phyloP scores from a whole-genome alignment of 1,284 basidiomycete species.

The Earliella scabrosa region DNA sequence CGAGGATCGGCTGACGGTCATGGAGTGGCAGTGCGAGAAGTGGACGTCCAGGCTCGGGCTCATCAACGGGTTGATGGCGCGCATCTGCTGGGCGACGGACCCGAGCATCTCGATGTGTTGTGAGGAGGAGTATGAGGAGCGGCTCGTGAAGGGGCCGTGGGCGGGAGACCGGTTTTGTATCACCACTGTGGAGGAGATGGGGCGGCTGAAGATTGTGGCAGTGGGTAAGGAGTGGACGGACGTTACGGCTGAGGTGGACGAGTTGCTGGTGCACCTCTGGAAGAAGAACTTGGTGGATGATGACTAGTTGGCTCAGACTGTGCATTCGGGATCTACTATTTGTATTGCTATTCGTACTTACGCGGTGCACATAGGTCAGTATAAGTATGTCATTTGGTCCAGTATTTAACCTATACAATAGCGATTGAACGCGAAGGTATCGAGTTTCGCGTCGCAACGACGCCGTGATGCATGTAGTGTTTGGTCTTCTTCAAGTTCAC shows the following conservation, averaged over 20 bases:
- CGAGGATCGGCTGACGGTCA: background rate
- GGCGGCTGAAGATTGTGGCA: background rate
- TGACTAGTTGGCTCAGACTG: no score
- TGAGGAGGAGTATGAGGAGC: background rate
- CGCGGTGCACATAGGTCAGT: no score
- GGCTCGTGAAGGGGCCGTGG: slow-evolving; percentile 21
- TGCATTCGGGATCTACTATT: no score
- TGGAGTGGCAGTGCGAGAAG: background rate
- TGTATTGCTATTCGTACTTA: no score
- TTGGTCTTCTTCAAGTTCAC: no score
- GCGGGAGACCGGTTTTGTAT: slow-evolving; percentile 38
- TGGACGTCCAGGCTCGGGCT: background rate
- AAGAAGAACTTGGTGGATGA: background rate
- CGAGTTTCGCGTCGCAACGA: no score
- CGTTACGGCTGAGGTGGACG: slow-evolving; percentile 10
- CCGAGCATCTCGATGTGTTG: slow-evolving; percentile 3
- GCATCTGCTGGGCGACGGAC: slow-evolving; percentile 22
- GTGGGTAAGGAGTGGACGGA: slow-evolving; percentile 21
- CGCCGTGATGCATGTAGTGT: no score
- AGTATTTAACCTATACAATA: no score
- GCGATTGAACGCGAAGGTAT: no score
- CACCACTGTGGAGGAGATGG: slow-evolving; percentile 17
- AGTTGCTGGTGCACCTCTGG: background rate
- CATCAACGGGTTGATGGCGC: slow-evolving; percentile 17
- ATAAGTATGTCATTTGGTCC: no score